Base-by-base conservation (phyloP, 106 monocot genomes). In the Dendrobium catenatum region DNA sequence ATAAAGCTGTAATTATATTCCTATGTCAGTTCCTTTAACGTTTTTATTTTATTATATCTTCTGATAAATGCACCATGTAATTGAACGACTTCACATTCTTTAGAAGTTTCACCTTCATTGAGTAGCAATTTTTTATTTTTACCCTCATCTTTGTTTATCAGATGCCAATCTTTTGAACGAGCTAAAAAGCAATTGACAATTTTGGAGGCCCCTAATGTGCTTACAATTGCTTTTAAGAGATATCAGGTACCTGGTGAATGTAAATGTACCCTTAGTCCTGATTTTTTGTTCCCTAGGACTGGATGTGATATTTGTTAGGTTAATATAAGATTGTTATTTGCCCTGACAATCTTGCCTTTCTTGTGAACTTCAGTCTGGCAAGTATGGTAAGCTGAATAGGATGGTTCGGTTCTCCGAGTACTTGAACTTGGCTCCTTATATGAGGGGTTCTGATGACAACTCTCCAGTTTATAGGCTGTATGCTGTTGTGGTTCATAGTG, bases 371-470 rank as follows among this genome's bases (percentile, higher is more conserved):
- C 89, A 98, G 97, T 95, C 87, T 61, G 97, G 97, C 11, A 94
- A 93, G 84, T 95, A 88, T 87, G 97, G 93, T 6, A 98, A 98
- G 85, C 83, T 98, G 58, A 91, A 92, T 81, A 94, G 94, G 73
- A 81, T 85, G 26, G 88, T 99, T 75, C 81, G 76, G 40, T 99
- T 94, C 77, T 94, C 95, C 2, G 89, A 93, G 79, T 73, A 79
- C 68, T 83, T 99, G 64, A 82, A 95, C 78, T 80, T 99, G 79
- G 78, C 85, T 51, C 85, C 85, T 13, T 99, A 91, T 73, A 95
- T 91, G 98, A 89, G 80, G 59, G 31, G 76, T n/a, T 83, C 88
- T 16, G 80, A 85, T 77, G 92, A 96, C 47, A 90, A 83, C 37
- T 88, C 84, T 17, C 91, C 94, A 24, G 88, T 91, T 41, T 95